A percentile compares a stretch with the other conserved stretches of the same genome.
phyloP scores from a whole-genome alignment of 2,329 filamentous ascomycete genomes.

The Monilinia fructicola region DNA sequence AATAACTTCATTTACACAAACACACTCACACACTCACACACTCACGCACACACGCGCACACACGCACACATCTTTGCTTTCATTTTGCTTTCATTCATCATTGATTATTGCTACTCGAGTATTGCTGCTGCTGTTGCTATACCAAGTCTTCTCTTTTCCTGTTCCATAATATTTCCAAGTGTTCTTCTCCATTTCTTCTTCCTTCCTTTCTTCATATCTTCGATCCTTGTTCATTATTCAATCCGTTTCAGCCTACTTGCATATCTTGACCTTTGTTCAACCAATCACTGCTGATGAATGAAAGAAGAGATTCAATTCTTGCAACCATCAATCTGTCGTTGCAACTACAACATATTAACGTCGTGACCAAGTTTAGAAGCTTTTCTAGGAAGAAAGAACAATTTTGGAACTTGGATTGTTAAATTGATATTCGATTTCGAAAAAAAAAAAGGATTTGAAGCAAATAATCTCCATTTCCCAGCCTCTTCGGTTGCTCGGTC shows the following conservation, averaged over 20 bases:
- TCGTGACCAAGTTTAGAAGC: constrained; percentile 18
- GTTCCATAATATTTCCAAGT: not conserved
- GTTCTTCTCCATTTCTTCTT: not conserved
- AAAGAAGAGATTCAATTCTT: constrained; percentile 4
- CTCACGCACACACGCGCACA: no score
- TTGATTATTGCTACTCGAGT: not conserved
- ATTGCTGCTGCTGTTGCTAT: not conserved
- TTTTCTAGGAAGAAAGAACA: constrained; percentile 2
- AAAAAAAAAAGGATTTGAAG: not conserved
- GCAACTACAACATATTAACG: constrained; percentile 16
- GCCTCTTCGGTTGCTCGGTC: not conserved
- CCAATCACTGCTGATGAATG: constrained; percentile 1
- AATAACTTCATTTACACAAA: constrained; percentile 12
- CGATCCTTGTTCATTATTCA: not conserved
- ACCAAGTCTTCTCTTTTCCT: no score
- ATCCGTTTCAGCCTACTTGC: constrained; percentile 1
- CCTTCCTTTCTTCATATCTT: no score
- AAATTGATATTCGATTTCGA: not conserved
- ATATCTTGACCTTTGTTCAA: constrained; percentile 14
- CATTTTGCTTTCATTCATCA: not conserved
- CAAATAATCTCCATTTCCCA: constrained; percentile 7
- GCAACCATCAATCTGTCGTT: constrained; percentile 14
- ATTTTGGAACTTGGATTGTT: constrained; percentile 2
- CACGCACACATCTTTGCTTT: not conserved
- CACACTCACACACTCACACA: not conserved